phyloP scores from a whole-genome alignment of 345 rosid genomes.

The Turritis glabra region DNA sequence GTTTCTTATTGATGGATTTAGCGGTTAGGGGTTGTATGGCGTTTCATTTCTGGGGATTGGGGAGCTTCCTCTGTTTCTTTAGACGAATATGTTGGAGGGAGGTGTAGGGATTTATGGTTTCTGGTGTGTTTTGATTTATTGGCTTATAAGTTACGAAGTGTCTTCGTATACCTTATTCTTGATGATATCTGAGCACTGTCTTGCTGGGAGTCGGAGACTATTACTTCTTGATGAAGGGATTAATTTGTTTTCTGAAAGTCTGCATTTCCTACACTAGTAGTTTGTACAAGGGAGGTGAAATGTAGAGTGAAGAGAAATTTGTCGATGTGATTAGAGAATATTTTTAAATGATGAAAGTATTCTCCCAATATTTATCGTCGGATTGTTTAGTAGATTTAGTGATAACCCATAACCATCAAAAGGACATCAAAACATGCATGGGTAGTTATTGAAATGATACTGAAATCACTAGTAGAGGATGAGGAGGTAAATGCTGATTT shows the following conservation, averaged over 20 bases:
- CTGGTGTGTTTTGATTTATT: slow-evolving; percentile 12
- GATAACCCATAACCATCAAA: neutral
- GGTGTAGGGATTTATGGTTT: slow-evolving; percentile 9
- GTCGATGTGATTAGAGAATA: neutral
- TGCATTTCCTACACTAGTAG: neutral
- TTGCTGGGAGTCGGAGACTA: slow-evolving; percentile 12
- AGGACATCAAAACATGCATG: neutral
- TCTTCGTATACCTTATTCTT: slow-evolving; percentile 3
- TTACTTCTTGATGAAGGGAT: neutral
- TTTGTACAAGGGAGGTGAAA: neutral
- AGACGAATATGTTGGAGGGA: neutral
- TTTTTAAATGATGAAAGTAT: neutral
- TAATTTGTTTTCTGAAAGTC: neutral
- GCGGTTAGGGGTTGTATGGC: neutral
- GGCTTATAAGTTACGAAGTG: slow-evolving; percentile 15
- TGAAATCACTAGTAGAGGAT: neutral
- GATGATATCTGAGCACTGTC: neutral
- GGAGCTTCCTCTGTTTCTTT: slow-evolving; percentile 21
- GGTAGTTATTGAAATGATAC: neutral
- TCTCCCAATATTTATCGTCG: neutral
- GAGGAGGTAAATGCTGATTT: neutral
- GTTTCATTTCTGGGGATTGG: slow-evolving; percentile 17
- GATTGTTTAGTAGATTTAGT: neutral
- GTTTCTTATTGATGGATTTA: neutral
- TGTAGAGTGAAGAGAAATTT: neutral